Base-by-base conservation (phyloP, 2,329 filamentous ascomycete species). In the Hymenoscyphus fraxineus region DNA sequence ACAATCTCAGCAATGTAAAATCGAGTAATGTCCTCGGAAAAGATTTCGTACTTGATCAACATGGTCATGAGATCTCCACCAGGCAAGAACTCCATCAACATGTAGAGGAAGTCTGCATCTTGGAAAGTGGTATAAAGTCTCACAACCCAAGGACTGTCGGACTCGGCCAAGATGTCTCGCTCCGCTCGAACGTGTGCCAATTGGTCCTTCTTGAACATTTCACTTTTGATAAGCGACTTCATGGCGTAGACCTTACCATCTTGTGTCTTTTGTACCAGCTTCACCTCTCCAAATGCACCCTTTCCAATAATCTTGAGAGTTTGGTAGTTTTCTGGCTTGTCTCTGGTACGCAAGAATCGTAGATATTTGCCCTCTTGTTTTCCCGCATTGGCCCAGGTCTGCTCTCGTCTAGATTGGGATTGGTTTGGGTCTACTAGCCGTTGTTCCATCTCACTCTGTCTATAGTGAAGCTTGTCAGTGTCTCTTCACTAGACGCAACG, bases 191-290 rank as follows among this genome's bases (percentile, higher is more conserved):
- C 95, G 80, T 99, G 95, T 19, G 95, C 95, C 66, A 99, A 82
- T 78, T 99, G 95, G 76, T 99, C 95, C 79, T 97, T 97, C 81
- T 97, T 97, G 82, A 97, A 97, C 95, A 99, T 99, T 79, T 99
- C 95, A 59, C 92, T 93, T 83, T 99, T 99, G 78, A 99, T 92
- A 71, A 99, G 83, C 57, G 94, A 98, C 82, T 99, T 99, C 83
- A 99, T 90, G 66, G 95, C 95, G 74, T 98, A 99, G 69, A 99
- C 93, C 79, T 97, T 97, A 78, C 92, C 92, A 74, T 98, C 95
- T 61, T 91, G 88, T 83, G 93, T 97, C 80, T 96, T 92, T 80
- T 97, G 93, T 65, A 99, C 95, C 67, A 99, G 84, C 80, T 97
- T 96, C 73, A 99, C 95, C 79, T 99, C 95, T 77, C 95, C 95